These are phyloP conservation scores for Saccharomyces hybrid DNA, from an alignment of 1,139 yeast genomes.

Conservation along the genomic window DNA sequence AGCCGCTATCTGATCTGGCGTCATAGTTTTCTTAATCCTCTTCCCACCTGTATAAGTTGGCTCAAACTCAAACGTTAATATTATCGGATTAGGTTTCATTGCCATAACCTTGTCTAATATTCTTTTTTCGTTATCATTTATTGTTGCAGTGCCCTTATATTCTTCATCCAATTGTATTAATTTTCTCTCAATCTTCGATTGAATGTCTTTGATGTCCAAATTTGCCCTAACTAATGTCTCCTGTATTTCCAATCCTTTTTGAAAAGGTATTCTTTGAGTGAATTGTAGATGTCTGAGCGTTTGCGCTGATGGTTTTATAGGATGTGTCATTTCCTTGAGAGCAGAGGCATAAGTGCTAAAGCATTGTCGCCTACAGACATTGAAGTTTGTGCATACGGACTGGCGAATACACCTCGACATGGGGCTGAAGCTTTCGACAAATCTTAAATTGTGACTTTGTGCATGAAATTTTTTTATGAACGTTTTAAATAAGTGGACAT, in stretches of 20 bases:
- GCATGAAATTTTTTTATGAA: background rate
- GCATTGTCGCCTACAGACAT: background rate
- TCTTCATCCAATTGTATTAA: slow-evolving; percentile 38
- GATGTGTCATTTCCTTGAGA: slow-evolving; percentile 13
- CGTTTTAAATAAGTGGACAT: background rate
- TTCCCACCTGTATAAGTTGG: slow-evolving; percentile 89
- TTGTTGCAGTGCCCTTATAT: slow-evolving; percentile 30
- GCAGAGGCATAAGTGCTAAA: background rate
- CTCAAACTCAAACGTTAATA: slow-evolving; percentile 72
- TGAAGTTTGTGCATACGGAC: background rate
- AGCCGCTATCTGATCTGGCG: slow-evolving; percentile 30
- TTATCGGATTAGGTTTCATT: slow-evolving; percentile 54
- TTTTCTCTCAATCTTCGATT: slow-evolving; percentile 41
- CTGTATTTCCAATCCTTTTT: slow-evolving; percentile 56
- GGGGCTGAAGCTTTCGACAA: background rate
- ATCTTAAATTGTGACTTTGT: background rate
- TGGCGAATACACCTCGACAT: background rate
- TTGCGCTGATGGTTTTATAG: slow-evolving; percentile 31
- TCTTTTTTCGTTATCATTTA: slow-evolving; percentile 41
- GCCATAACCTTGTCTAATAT: slow-evolving; percentile 40
- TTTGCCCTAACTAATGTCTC: slow-evolving; percentile 52
- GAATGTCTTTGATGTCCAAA: slow-evolving; percentile 53
- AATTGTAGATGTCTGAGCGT: slow-evolving; percentile 58
- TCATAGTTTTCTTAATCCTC: slow-evolving; percentile 50
- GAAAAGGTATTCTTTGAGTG: slow-evolving; percentile 44